These are phyloP conservation scores for Vaccinium darrowii DNA, from an alignment of 148 eudicot genomes.

Conservation along the genomic window DNA sequence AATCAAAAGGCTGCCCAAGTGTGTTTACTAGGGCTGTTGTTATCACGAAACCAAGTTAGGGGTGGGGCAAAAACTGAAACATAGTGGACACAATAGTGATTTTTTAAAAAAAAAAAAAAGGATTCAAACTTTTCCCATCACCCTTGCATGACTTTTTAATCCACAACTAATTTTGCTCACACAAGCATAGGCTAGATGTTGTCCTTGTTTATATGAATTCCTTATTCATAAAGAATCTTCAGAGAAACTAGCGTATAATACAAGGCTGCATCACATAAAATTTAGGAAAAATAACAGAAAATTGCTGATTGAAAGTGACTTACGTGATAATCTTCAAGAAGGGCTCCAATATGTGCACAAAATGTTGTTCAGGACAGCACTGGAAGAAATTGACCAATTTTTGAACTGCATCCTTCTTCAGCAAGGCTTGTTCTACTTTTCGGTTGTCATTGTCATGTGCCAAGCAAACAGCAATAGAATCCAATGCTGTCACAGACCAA, in stretches of 20 bases:
- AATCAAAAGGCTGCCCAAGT: neutral
- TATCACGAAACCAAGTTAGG: neutral
- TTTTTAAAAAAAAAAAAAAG: neutral
- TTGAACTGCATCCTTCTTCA: conserved; percentile 95
- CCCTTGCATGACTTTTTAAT: neutral
- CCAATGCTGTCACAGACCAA: conserved; percentile 97
- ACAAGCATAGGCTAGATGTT: neutral
- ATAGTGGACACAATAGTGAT: neutral
- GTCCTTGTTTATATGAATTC: neutral
- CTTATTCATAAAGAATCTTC: neutral
- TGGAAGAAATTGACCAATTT: conserved; percentile 88
- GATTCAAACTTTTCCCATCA: neutral
- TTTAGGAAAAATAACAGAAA: neutral
- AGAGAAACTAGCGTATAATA: neutral
- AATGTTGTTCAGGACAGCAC: conserved; percentile 85
- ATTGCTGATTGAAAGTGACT: conserved; percentile 21
- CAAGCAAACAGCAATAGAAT: conserved; percentile 93
- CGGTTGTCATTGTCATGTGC: conserved; percentile 94
- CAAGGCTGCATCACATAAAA: neutral
- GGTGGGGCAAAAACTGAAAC: neutral
- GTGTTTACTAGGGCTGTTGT: neutral
- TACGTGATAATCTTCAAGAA: conserved; percentile 98
- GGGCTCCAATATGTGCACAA: conserved; percentile 94
- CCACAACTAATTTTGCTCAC: conserved; percentile 10
- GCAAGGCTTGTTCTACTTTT: conserved; percentile 95